phyloP scores from a whole-genome alignment of 805 yeast species.

The Myxozyma monticola region DNA sequence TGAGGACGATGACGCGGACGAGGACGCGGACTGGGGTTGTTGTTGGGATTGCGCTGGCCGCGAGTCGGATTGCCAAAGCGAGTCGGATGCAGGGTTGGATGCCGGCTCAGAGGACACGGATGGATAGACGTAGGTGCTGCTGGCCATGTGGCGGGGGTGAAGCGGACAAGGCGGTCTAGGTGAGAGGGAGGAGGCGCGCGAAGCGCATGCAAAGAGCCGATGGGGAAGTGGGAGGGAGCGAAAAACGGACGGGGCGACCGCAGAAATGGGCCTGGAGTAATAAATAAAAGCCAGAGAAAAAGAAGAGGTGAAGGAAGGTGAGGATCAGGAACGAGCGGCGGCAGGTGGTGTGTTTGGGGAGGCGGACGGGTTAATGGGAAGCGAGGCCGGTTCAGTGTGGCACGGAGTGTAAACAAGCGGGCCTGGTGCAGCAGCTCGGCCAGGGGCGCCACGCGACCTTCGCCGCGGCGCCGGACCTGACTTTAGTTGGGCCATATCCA shows the following conservation, averaged over 20 bases:
- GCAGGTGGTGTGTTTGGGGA: not conserved
- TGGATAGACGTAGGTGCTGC: conserved; percentile 10
- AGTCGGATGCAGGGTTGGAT: not conserved
- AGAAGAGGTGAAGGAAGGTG: not conserved
- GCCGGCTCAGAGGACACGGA: conserved; percentile 15
- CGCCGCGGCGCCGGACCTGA: not conserved
- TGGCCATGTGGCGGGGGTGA: conserved; percentile 1
- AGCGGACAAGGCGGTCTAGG: not conserved
- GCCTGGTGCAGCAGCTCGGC: not conserved
- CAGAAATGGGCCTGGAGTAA: not conserved
- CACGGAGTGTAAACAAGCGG: no score
- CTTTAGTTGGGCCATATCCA: no score
- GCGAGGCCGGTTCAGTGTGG: no score
- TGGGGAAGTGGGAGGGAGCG: not conserved
- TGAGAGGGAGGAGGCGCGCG: not conserved
- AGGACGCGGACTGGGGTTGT: conserved; percentile 7
- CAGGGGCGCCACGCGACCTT: not conserved
- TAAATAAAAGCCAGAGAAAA: not conserved
- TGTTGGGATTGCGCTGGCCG: conserved; percentile 2
- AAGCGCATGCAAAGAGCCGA: no score
- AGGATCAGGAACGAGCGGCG: not conserved
- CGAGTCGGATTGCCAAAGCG: conserved; percentile 11
- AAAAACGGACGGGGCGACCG: not conserved
- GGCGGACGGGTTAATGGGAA: not conserved
- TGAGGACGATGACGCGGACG: conserved; percentile 2